Conservation (phyloP, 257 asterid genomes). For the Orobanche coerulescens region DNA sequence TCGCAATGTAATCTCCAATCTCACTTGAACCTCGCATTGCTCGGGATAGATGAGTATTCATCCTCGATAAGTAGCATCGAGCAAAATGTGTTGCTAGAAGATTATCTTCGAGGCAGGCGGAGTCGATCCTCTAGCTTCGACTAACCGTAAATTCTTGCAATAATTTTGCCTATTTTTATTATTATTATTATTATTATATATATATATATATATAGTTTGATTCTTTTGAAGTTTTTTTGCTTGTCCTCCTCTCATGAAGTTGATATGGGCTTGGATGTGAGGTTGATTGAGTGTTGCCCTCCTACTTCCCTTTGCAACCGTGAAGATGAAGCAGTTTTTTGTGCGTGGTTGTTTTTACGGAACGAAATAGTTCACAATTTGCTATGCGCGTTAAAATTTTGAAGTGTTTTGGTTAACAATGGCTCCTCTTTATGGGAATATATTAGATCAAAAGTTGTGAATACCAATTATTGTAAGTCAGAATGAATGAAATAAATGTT, state of each 20-base stretch:
- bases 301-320: constrained; percentile 54
- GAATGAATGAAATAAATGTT: no score
- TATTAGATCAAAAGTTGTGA: no score
- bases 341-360: constrained; percentile 17
- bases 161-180: background rate
- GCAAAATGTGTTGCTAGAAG: constrained; percentile 63
- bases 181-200: no score
- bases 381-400: constrained; percentile 13
- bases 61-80: constrained; percentile 78
- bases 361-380: background rate
- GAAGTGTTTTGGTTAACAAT: constrained; percentile 8
- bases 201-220: constrained; percentile 12
- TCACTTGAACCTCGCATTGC: constrained; percentile 78
- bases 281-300: constrained; percentile 75
- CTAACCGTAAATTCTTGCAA: constrained; percentile 27
- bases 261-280: constrained; percentile 69
- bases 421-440: no score
- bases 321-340: constrained; percentile 22
- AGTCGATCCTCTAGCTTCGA: constrained; percentile 92
- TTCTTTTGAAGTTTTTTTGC: constrained; percentile 20
- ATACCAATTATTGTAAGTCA: no score
- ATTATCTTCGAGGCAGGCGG: constrained; percentile 74
- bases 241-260: no score
- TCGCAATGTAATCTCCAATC: constrained; percentile 68
- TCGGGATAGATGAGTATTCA: constrained; percentile 69